A percentile compares a stretch with the other conserved stretches of the same genome.
Evolutionary conservation across 805 yeast species (phyloP).

Genomic region (Candida manassasensis): DNA sequence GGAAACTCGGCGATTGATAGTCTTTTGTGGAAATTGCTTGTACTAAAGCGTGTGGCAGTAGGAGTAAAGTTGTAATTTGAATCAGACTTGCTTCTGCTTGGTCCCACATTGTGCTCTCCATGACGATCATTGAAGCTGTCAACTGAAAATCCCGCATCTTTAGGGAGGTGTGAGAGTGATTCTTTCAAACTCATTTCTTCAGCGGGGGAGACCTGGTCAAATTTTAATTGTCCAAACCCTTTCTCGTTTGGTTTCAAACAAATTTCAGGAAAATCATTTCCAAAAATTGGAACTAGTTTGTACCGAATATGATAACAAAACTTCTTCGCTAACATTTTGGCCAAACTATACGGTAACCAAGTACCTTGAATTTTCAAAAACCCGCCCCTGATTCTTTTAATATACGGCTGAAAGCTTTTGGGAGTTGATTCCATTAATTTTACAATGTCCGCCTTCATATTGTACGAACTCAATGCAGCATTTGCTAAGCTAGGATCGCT

Average conservation of each 20-base stretch:
- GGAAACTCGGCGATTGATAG: no score
- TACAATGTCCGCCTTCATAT: slow-evolving; percentile 69
- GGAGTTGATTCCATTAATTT: slow-evolving; percentile 65
- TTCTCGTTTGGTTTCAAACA: slow-evolving; percentile 56
- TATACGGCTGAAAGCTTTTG: slow-evolving; percentile 50
- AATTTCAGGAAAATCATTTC: slow-evolving; percentile 56
- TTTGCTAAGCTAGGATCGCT: slow-evolving; percentile 6
- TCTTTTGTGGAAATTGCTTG: no score
- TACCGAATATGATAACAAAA: slow-evolving; percentile 77
- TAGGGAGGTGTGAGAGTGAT: neutral
- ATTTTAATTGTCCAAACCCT: slow-evolving; percentile 61
- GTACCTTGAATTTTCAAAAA: slow-evolving; percentile 91
- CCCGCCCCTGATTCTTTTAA: slow-evolving; percentile 83
- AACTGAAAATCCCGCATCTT: neutral
- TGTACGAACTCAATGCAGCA: slow-evolving; percentile 9
- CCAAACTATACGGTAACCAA: slow-evolving; percentile 76
- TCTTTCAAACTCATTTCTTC: slow-evolving; percentile 5
- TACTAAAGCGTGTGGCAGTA: no score
- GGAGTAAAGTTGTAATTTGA: no score
- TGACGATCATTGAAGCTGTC: neutral
- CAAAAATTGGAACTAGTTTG: slow-evolving; percentile 76
- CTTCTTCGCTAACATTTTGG: slow-evolving; percentile 61
- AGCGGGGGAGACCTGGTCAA: slow-evolving; percentile 24
- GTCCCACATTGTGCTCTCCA: neutral
- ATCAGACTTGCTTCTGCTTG: no score